Evolutionary conservation across 2,329 filamentous ascomycete genomes (phyloP).

Genomic region (Hypoxylon sp.): DNA sequence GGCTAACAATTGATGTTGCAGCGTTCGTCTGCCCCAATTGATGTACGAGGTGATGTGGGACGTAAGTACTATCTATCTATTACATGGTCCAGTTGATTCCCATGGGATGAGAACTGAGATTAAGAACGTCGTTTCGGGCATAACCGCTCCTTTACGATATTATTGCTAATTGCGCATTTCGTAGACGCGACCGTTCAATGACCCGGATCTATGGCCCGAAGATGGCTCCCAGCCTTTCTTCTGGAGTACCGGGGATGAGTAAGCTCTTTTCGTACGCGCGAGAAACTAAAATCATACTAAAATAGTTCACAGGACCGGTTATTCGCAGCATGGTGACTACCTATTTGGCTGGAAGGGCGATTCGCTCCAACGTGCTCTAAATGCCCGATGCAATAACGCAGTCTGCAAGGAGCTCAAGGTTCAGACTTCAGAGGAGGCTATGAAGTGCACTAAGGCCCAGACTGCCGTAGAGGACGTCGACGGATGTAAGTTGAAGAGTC

Average conservation of each 20-base stretch:
- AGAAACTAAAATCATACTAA: neutral
- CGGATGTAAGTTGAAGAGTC: slow-evolving; percentile 46
- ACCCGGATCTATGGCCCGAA: slow-evolving; percentile 51
- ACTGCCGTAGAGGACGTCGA: slow-evolving; percentile 50
- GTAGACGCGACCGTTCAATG: slow-evolving; percentile 49
- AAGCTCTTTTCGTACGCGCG: slow-evolving; percentile 21
- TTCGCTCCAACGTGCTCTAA: slow-evolving; percentile 58
- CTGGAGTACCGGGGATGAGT: slow-evolving; percentile 50
- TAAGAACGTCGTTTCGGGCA: neutral
- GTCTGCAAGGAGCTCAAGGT: slow-evolving; percentile 50
- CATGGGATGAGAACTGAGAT: neutral
- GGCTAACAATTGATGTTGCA: neutral
- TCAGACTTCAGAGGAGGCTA: slow-evolving; percentile 50
- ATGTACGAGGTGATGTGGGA: slow-evolving; percentile 74
- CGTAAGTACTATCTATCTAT: slow-evolving; percentile 43
- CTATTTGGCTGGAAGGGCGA: slow-evolving; percentile 60
- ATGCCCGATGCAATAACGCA: slow-evolving; percentile 57
- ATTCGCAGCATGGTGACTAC: slow-evolving; percentile 57
- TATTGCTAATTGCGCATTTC: slow-evolving; percentile 15
- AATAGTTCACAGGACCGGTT: slow-evolving; percentile 41
- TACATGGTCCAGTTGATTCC: neutral
- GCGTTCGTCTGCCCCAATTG: slow-evolving; percentile 67
- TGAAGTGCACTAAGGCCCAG: slow-evolving; percentile 49
- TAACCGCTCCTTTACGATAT: no score
- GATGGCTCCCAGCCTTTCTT: slow-evolving; percentile 53